Base-by-base conservation (phyloP, 2,329 filamentous ascomycete genomes). In the Colletotrichum incanum region DNA sequence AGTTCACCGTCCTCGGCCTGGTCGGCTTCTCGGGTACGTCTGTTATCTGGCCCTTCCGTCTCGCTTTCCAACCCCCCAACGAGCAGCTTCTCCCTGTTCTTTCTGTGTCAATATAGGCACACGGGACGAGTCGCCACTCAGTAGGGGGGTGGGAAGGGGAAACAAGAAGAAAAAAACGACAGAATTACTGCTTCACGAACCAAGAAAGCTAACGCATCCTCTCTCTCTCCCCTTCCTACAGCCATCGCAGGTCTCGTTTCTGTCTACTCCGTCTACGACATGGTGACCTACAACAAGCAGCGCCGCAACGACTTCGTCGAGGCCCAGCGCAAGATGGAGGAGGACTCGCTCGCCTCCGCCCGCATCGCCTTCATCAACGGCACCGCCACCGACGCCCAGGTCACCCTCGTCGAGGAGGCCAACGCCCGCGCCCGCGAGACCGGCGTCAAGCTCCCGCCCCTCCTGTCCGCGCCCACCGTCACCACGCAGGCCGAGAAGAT, bases 351-450 rank as follows among this genome's bases (percentile, higher is more conserved):
- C 67, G 85, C 88, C 74, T 84, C 85, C 73, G 89, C 89, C 62
- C 88, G 89, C 39, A 82, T 91, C 23, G 89, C 89, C 72, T 91
- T 90, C 82, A 88, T 91, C 83, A 87, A 86, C 73, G 88, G 87
- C 77, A 83, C 84, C 45, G 89, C 89, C 34, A 88, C 86, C 67
- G 85, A 87, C 55, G 88, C 89, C 58, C 89, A 91, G 79, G 84
- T 86, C 62, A 77, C 81, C 41, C 84, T 90, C 68, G 89, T 91
- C 61, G 89, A 91, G 75, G 88, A 89, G 67, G 87, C 87, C 72
- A 86, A 88, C 75, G 83, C 80, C 69, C 81, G 83, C 59, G 87
- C 87, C 69, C 82, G 84, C 72, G 79, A 82, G 63, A 78, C 79
- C 66, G 86, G 85, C 75, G 78, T 83, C 77, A 83, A 86, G 76